Conservation (phyloP, 2,329 filamentous ascomycete species). For the Fusarium sp. region DNA sequence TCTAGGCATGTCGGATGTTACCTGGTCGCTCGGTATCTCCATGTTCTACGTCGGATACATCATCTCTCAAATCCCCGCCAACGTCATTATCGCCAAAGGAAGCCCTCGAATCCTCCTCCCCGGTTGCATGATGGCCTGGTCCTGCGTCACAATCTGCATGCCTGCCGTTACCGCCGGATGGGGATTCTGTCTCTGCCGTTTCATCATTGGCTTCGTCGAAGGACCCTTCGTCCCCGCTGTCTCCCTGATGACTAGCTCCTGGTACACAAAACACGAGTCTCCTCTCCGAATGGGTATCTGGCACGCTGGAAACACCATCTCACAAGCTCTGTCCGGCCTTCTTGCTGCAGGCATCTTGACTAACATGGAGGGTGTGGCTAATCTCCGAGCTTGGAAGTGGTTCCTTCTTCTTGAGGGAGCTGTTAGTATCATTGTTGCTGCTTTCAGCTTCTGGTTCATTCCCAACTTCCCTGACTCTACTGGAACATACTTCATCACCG, state of each 20-base stretch:
- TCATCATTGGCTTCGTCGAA: constrained; percentile 48
- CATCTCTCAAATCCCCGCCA: constrained; percentile 59
- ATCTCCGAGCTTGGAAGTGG: constrained; percentile 55
- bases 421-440: constrained; percentile 48
- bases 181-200: constrained; percentile 49
- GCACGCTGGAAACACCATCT: constrained; percentile 59
- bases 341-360: constrained; percentile 57
- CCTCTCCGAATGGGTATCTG: constrained; percentile 58
- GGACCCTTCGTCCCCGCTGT: constrained; percentile 57
- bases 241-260: constrained; percentile 58
- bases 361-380: constrained; percentile 55
- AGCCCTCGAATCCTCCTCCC: constrained; percentile 52
- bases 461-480: constrained; percentile 50
- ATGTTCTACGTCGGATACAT: constrained; percentile 61
- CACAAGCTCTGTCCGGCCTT: constrained; percentile 57
- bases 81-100: constrained; percentile 57
- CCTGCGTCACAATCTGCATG: constrained; percentile 59
- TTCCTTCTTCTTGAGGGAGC: constrained; percentile 55
- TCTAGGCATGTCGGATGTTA: constrained; percentile 49
- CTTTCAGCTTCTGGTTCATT: constrained; percentile 50
- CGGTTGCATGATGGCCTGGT: constrained; percentile 55
- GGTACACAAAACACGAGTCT: constrained; percentile 59
- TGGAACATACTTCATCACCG: constrained; percentile 51
- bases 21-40: constrained; percentile 56
- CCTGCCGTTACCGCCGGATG: constrained; percentile 49